Evolutionary conservation across 2,329 filamentous ascomycete species (phyloP), one percentile per base, ranked within the genome.

Genomic region (Stemphylium beticola): DNA sequence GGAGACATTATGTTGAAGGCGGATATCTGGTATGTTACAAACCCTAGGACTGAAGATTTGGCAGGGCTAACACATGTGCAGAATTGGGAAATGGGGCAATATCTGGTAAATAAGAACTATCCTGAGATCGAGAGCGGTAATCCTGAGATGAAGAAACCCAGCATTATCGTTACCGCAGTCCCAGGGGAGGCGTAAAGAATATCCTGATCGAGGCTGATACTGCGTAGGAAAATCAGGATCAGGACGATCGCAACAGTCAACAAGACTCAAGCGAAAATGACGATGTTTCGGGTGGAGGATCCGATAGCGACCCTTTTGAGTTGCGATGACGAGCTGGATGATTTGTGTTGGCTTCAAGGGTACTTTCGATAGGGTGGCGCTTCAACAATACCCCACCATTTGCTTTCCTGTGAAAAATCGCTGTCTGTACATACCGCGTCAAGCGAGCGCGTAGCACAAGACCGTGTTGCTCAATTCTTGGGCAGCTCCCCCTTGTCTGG

Each of bases 1-100:
- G 60, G 60, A 52, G 60, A 15, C 32, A 57, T 8, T 61, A 63
- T 26, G 51, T 55, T 6, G 60, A 63, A 22, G 53, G 53, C 8
- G 37, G 37, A 17, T 29, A 48, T 26, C 3, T 61, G 49, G 58
- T 61, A 58, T 33, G 43, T 15, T 26, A 22, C 8, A 20, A 12
- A 11, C 6, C 9, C 14, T 6, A 9, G 8, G 3, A 15, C n/a
- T 8, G 9, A 12, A 11, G n/a, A 31, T 9, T 11, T 34, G 2
- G 3, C 17, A 18, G 1, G 4, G 26, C 45, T 55, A 26, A 55
- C 46, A 31, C 22, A 43, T 31, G 22, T 31, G n/a, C 41, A 60
- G 57, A 22, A 50, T 0, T 61, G 60, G 60, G 52, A 62, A 34
- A 54, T 61, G 22, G 39, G 24, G 15, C 57, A 58, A 45, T 62